A percentile compares a stretch with the other conserved stretches of the same genome.
Conservation (phyloP, 257 asterid genomes). For the Ehretia macrophylla region DNA sequence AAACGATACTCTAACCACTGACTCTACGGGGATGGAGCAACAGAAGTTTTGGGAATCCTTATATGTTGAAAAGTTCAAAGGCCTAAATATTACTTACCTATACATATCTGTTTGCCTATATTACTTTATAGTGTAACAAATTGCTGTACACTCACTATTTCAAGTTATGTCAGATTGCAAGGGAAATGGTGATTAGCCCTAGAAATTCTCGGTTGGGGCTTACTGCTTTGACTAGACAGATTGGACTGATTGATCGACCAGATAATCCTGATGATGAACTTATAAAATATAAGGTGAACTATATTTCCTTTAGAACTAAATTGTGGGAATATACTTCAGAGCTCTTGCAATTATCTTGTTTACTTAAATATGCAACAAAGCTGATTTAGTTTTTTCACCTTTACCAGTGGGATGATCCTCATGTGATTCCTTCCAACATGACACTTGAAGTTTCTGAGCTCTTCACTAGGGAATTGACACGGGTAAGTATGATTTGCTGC, state of each 20-base stretch:
- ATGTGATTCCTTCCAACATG: constrained; percentile 80
- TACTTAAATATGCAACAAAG: too few relatives aligned
- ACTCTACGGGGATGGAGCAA: too few relatives aligned
- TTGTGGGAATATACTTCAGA: not conserved
- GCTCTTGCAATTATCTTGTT: not conserved
- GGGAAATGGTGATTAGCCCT: constrained; percentile 98
- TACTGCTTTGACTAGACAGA: constrained; percentile 77
- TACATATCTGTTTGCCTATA: too few relatives aligned
- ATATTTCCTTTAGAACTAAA: not conserved
- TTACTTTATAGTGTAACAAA: too few relatives aligned
- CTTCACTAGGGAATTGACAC: constrained; percentile 81
- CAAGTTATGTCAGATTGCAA: constrained; percentile 63
- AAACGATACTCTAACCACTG: too few relatives aligned
- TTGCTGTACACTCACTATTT: constrained; percentile 13
- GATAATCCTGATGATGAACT: constrained; percentile 87
- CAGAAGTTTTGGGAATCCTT: too few relatives aligned
- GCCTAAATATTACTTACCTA: too few relatives aligned
- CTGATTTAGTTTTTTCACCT: not conserved
- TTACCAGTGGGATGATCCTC: constrained; percentile 94
- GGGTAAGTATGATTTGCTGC: constrained; percentile 48
- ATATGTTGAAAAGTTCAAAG: too few relatives aligned
- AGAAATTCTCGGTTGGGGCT: constrained; percentile 84
- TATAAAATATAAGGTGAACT: constrained; percentile 68
- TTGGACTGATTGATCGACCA: constrained; percentile 65
- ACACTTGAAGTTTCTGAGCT: constrained; percentile 91